These are phyloP conservation scores for Tricholoma flavovirens DNA, from an alignment of 768 basidiomycete genomes.

Conservation along the genomic window DNA sequence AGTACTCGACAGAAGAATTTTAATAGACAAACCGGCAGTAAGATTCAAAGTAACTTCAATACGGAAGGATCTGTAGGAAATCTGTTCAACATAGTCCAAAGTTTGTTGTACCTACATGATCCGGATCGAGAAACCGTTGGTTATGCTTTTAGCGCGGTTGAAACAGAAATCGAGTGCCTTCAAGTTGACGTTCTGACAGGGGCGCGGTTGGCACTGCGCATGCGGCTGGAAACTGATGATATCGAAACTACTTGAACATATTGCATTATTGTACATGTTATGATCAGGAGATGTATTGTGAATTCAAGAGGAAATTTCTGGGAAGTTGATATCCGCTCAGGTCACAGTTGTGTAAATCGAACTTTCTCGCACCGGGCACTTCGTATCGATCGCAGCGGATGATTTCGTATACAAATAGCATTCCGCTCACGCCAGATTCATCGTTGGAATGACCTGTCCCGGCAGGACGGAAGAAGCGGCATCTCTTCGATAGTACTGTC, in stretches of 20 bases:
- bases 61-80: not conserved
- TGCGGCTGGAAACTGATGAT: no score
- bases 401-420: not conserved
- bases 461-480: not conserved
- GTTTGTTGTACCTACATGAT: not conserved
- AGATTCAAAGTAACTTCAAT: slow-evolving; percentile 1
- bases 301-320: no score
- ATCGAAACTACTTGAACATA: no score
- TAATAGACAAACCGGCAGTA: slow-evolving; percentile 1
- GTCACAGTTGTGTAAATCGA: not conserved
- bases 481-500: not conserved
- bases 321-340: not conserved
- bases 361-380: not conserved
- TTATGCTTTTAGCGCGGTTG: not conserved
- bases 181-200: no score
- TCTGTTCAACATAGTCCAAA: not conserved
- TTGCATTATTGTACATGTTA: no score
- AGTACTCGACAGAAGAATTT: not conserved
- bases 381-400: not conserved
- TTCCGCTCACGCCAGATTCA: not conserved
- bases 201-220: no score
- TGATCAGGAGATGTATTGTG: no score
- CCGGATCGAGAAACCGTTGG: not conserved
- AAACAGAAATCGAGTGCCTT: no score
- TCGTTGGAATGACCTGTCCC: not conserved